phyloP scores from a whole-genome alignment of 2,329 filamentous ascomycete species.

The Talaromyces islandicus region DNA sequence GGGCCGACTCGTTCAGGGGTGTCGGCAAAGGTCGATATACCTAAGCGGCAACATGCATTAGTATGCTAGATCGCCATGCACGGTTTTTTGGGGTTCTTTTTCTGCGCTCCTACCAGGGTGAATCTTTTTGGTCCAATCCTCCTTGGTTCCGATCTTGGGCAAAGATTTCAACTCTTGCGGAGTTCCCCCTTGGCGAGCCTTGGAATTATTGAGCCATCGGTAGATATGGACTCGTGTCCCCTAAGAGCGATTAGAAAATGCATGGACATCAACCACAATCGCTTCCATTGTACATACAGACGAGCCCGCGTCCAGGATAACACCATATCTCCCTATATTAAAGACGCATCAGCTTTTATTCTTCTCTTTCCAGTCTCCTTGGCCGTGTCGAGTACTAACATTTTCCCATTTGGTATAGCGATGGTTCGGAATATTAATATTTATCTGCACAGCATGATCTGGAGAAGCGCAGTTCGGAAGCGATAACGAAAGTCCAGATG shows the following conservation, averaged over 20 bases:
- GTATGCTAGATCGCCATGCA: not conserved
- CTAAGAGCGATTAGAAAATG: conserved; percentile 20
- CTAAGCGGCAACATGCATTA: conserved; percentile 25
- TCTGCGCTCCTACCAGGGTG: conserved; percentile 67
- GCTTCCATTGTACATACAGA: conserved; percentile 49
- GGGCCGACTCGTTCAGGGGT: conserved; percentile 69
- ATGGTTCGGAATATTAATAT: conserved; percentile 9
- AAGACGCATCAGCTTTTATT: conserved; percentile 5
- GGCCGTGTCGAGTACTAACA: conserved; percentile 22
- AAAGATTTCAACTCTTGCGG: conserved; percentile 59
- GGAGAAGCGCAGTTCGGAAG: not conserved
- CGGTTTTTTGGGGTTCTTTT: conserved; percentile 11
- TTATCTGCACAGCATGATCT: conserved; percentile 26
- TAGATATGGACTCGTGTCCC: conserved; percentile 94
- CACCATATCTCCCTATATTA: conserved; percentile 64
- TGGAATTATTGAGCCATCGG: conserved; percentile 75
- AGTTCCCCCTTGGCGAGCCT: conserved; percentile 57
- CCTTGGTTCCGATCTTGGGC: conserved; percentile 75
- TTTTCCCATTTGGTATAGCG: conserved; percentile 35
- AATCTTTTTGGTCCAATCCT: conserved; percentile 89
- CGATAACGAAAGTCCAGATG: not conserved
- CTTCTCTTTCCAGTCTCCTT: not conserved
- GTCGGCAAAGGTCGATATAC: conserved; percentile 81
- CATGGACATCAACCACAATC: not conserved
- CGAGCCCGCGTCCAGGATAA: conserved; percentile 95